These are phyloP conservation scores for Beauveria sp. DNA, from an alignment of 2,329 filamentous ascomycete genomes.

Conservation along the genomic window DNA sequence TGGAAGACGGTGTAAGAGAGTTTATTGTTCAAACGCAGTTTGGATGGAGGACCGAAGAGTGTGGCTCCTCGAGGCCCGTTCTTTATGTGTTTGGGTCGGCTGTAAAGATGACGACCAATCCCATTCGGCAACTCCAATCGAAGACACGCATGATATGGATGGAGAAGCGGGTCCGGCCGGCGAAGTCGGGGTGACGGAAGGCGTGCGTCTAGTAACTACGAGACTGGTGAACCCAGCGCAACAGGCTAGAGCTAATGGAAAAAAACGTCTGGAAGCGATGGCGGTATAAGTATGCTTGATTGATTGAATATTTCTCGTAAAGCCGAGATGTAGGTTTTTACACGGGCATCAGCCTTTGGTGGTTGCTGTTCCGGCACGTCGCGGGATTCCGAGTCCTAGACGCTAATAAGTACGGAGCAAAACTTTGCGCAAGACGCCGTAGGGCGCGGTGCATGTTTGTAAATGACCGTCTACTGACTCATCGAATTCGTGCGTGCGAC, in stretches of 20 bases:
- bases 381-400: background rate
- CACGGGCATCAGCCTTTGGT: background rate
- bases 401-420: background rate
- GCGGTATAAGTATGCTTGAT: too few species aligned
- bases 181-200: constrained; percentile 5
- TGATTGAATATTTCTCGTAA: too few species aligned
- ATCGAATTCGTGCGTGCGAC: background rate
- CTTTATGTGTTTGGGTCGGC: background rate
- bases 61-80: background rate
- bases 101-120: background rate
- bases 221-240: background rate
- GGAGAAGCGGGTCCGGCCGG: constrained; percentile 10
- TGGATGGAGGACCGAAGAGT: background rate
- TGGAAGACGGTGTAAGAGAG: background rate
- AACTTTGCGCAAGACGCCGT: background rate
- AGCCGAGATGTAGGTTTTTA: too few species aligned
- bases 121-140: background rate
- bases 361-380: background rate
- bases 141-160: background rate
- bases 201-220: constrained; percentile 3
- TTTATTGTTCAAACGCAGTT: background rate
- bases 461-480: background rate
- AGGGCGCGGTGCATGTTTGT: background rate
- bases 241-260: background rate
- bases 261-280: background rate